Evolutionary conservation across 148 eudicot genomes (phyloP).

Genomic region (Limonium bicolor): DNA sequence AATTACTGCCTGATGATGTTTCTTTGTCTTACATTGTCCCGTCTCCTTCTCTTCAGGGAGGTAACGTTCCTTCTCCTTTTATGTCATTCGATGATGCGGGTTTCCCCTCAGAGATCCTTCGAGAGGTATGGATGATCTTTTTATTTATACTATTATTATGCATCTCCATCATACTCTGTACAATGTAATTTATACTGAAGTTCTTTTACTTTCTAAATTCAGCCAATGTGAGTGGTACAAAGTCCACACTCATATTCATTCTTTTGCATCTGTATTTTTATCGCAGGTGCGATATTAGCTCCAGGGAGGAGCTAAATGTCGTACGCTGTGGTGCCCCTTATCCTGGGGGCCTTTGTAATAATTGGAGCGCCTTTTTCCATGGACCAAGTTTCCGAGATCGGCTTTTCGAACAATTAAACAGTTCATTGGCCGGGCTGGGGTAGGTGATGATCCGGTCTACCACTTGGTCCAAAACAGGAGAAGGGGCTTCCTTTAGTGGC

Average conservation of each 20-base stretch:
- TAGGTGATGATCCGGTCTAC: slow-evolving; percentile 83
- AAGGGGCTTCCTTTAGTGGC: slow-evolving; percentile 70
- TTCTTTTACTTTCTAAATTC: slow-evolving; percentile 21
- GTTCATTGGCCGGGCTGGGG: slow-evolving; percentile 57
- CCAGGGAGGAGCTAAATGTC: slow-evolving; percentile 98
- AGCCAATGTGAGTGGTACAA: slow-evolving; percentile 27
- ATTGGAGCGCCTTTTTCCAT: slow-evolving; percentile 51
- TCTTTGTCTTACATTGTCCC: neutral
- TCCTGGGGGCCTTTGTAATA: slow-evolving; percentile 42
- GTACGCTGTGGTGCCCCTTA: slow-evolving; percentile 86
- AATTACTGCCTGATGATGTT: neutral
- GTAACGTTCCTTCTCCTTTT: slow-evolving; percentile 61
- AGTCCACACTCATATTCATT: slow-evolving; percentile 46
- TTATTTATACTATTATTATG: slow-evolving; percentile 3
- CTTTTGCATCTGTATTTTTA: slow-evolving; percentile 54
- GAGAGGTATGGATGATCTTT: slow-evolving; percentile 43
- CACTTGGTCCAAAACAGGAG: slow-evolving; percentile 68
- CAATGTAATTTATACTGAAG: no score
- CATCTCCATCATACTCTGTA: slow-evolving; percentile 11
- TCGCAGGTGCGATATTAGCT: slow-evolving; percentile 99
- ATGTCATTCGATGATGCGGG: slow-evolving; percentile 67
- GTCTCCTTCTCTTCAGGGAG: slow-evolving; percentile 32
- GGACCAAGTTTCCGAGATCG: slow-evolving; percentile 60
- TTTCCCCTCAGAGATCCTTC: slow-evolving; percentile 69
- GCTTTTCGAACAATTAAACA: slow-evolving; percentile 84